Evolutionary conservation across 2,329 filamentous ascomycete species (phyloP).

Genomic region (Zymoseptoria brevis): DNA sequence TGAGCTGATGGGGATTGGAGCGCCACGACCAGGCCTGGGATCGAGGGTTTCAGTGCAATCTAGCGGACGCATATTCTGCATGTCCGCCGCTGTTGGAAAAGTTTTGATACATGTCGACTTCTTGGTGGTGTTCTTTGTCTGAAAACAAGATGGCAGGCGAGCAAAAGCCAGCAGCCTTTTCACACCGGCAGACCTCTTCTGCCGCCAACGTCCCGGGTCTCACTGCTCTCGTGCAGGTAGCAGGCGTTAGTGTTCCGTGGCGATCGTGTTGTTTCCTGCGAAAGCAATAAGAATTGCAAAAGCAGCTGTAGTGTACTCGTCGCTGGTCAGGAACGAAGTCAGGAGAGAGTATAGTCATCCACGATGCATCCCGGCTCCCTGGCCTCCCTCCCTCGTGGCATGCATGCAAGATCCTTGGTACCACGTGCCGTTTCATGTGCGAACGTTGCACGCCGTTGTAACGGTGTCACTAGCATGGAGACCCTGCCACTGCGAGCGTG

Average conservation of each 20-base stretch:
- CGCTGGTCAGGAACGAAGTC: no score
- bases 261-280: no score
- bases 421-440: neutral
- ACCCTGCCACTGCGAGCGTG: no score
- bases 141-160: neutral
- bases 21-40: no score
- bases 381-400: neutral
- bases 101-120: neutral
- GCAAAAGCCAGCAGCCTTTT: neutral
- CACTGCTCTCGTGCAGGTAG: neutral
- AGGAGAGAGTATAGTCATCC: no score
- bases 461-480: neutral
- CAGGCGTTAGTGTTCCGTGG: neutral
- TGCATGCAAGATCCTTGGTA: neutral
- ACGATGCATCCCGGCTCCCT: no score
- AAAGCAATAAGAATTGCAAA: no score
- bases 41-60: no score
- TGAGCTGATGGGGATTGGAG: no score
- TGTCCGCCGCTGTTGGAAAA: no score
- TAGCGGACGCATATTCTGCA: no score
- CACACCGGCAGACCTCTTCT: neutral
- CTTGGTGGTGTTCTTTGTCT: neutral
- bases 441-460: neutral
- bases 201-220: neutral
- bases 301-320: no score